These are phyloP conservation scores for Penicillium capsulatum DNA, from an alignment of 2,329 filamentous ascomycete genomes.

Conservation along the genomic window DNA sequence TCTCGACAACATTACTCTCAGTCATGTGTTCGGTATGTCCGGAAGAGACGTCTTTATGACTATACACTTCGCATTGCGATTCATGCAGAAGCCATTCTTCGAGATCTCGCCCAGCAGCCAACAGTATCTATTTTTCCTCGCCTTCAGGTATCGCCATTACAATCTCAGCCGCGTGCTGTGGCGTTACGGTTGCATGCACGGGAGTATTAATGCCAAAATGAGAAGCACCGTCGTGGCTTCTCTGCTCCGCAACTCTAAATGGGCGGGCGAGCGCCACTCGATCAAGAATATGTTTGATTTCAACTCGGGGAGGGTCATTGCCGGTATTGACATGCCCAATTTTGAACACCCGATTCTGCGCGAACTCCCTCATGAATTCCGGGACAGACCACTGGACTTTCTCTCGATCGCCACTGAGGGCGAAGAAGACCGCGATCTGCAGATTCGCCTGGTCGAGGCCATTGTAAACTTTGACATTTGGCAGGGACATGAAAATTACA, in stretches of 20 bases:
- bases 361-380: conserved; percentile 25
- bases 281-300: conserved; percentile 19
- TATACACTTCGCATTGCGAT: conserved; percentile 22
- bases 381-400: conserved; percentile 25
- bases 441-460: conserved; percentile 24
- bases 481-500: conserved; percentile 17
- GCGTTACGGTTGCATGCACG: conserved; percentile 45
- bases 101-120: conserved; percentile 25
- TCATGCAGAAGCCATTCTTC: conserved; percentile 18
- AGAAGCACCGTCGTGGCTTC: conserved; percentile 29
- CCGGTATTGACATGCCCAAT: conserved; percentile 26
- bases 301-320: conserved; percentile 33
- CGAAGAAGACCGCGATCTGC: conserved; percentile 22
- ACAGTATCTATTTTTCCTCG: conserved; percentile 41
- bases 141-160: conserved; percentile 35
- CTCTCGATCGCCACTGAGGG: conserved; percentile 20
- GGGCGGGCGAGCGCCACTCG: conserved; percentile 8
- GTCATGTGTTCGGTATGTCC: conserved; percentile 28
- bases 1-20: conserved; percentile 28
- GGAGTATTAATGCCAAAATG: conserved; percentile 33
- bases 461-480: conserved; percentile 31
- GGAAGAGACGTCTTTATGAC: conserved; percentile 23
- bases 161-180: conserved; percentile 47
- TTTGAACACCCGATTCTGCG: conserved; percentile 12
- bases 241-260: conserved; percentile 25